Conservation (phyloP, 2,329 filamentous ascomycete species). For the Cladobotryum protrusum region DNA sequence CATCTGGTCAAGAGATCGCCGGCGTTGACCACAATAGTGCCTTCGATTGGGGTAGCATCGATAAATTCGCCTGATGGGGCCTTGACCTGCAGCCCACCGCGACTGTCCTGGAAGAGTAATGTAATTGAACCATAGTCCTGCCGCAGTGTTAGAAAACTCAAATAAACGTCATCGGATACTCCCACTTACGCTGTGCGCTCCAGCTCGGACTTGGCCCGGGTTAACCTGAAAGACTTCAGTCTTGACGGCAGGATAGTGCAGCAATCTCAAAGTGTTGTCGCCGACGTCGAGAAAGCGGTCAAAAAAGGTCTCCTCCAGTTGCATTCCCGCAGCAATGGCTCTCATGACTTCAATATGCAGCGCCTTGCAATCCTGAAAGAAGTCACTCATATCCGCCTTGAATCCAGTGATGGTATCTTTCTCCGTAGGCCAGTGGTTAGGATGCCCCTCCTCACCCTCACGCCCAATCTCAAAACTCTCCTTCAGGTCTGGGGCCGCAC, state of each 20-base stretch:
- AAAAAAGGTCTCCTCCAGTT: conserved; percentile 65
- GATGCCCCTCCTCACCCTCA: conserved; percentile 50
- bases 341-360: conserved; percentile 76
- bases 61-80: conserved; percentile 73
- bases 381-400: conserved; percentile 64
- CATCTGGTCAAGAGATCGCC: conserved; percentile 80
- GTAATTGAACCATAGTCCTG: conserved; percentile 56
- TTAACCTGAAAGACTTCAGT: conserved; percentile 60
- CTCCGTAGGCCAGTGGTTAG: conserved; percentile 70
- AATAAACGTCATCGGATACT: background rate
- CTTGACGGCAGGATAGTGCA: conserved; percentile 69
- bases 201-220: conserved; percentile 66
- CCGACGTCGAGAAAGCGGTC: conserved; percentile 65
- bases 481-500: conserved; percentile 57
- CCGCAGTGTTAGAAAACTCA: background rate
- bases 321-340: conserved; percentile 78
- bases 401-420: conserved; percentile 43
- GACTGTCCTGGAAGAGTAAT: conserved; percentile 54
- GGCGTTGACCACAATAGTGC: conserved; percentile 81
- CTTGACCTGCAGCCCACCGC: conserved; percentile 52
- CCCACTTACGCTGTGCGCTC: conserved; percentile 58
- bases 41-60: conserved; percentile 73
- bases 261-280: conserved; percentile 64
- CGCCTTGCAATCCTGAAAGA: conserved; percentile 67
- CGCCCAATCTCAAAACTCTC: conserved; percentile 61